Conservation (phyloP, 257 asterid species). For the Solanum arcanum region DNA sequence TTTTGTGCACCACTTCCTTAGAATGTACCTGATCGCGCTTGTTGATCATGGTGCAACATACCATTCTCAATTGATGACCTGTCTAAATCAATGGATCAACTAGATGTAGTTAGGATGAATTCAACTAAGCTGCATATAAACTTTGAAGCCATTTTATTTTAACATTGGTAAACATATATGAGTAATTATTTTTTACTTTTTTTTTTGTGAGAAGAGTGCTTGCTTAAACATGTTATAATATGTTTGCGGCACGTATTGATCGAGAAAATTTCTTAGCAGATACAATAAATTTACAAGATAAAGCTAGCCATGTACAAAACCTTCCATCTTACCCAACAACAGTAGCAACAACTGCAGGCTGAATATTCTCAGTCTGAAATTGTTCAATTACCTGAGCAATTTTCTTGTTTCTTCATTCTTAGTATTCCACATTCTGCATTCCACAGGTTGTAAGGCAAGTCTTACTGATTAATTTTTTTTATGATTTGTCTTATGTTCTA, state of each 20-base stretch:
- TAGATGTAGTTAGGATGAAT: not conserved
- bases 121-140: too few relatives aligned
- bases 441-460: too few relatives aligned
- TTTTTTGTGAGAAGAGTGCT: not conserved
- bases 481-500: not conserved
- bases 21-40: not conserved
- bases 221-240: not conserved
- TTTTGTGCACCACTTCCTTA: not conserved
- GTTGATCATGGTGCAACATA: conserved; percentile 45
- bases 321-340: too few relatives aligned
- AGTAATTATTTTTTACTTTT: too few relatives aligned
- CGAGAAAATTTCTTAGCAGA: conserved; percentile 22
- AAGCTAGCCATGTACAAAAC: conserved; percentile 39
- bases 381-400: too few relatives aligned
- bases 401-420: too few relatives aligned
- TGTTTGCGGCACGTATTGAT: conserved; percentile 33
- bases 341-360: too few relatives aligned
- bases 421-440: too few relatives aligned
- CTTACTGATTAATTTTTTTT: too few relatives aligned
- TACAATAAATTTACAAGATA: conserved; percentile 91
- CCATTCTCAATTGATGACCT: conserved; percentile 98
- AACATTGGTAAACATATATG: not conserved
- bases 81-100: conserved; percentile 40
- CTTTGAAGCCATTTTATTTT: not conserved
- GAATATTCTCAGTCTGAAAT: too few relatives aligned